Base-by-base conservation (phyloP, 2,329 filamentous ascomycete genomes). In the Orbilia brochopaga region DNA sequence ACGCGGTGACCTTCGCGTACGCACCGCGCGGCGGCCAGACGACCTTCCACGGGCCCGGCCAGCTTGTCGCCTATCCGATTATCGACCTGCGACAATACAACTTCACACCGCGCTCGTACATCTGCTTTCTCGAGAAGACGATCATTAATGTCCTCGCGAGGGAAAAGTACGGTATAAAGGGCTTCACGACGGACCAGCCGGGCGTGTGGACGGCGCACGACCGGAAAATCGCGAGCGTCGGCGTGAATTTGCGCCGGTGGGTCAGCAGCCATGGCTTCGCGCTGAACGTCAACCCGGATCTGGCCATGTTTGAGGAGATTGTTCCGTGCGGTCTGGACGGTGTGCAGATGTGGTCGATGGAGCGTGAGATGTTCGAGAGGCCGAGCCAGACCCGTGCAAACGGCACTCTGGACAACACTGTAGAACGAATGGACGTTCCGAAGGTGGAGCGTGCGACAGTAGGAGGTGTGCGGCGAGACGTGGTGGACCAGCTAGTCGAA, bases 31-130 rank as follows among this genome's bases (percentile, higher is more conserved):
- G 94, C 73, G 94, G 94, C 0, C 87, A 96, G 75, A 92, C 91
- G 0, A 97, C 94, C 1, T 97, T 96, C 81, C 94, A 99, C 79
- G 94, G 93, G 0, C 94, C 93, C 0, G 93, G 93, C 0, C 94
- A 99, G 79, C 81, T 96, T 54, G 90, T 97, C 37, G 86, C 92
- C n/a, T 99, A 96, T 82, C 91, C 93, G 1, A 86, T 97, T 56
- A 79, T 96, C n/a, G 91, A 96, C 79, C 84, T 97, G 64, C 86
- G 86, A 61, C 83, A 85, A 10, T 85, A 91, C 74, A 80, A 81
- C 0, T 81, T 94, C 19, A 87, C 85, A 2, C 88, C 94, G 11
- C 83, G 90, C 17, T 86, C 85, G 73, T 96, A 96, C 80, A 89
- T 96, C 4, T 84, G 86, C 37, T 79, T 92, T 32, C 83, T 99